These are phyloP conservation scores for Erodium chrysanthum DNA, from an alignment of 441 rosid species.

Conservation along the genomic window DNA sequence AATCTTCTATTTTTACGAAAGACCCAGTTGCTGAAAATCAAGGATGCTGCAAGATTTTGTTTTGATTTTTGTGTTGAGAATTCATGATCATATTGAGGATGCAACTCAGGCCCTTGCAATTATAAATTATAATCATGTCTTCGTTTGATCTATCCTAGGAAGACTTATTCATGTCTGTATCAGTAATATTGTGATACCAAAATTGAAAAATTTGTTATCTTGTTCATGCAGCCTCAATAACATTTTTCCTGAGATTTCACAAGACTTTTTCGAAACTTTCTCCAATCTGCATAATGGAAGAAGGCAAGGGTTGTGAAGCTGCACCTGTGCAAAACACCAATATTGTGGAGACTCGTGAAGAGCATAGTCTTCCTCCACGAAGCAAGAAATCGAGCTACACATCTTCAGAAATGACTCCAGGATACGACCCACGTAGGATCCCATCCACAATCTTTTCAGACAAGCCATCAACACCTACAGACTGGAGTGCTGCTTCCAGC, in stretches of 20 bases:
- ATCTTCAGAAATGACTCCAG: background rate
- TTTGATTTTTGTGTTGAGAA: too few species aligned
- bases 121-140: too few species aligned
- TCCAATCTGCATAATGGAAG: background rate
- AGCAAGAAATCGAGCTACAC: background rate
- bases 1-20: too few species aligned
- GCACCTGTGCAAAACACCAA: constrained; percentile 10
- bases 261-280: background rate
- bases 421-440: constrained; percentile 51
- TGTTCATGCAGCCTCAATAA: background rate
- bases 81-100: too few species aligned
- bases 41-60: too few species aligned
- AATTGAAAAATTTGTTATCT: too few species aligned
- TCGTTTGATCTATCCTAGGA: too few species aligned
- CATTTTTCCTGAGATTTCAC: background rate
- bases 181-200: too few species aligned
- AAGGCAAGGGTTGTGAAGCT: background rate
- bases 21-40: too few species aligned
- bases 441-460: constrained; percentile 47
- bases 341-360: constrained; percentile 1
- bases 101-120: too few species aligned
- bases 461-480: constrained; percentile 32
- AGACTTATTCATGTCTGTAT: too few species aligned
- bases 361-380: constrained; percentile 1
- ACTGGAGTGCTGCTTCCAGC: constrained; percentile 81